phyloP scores from a whole-genome alignment of 768 basidiomycete genomes.

The Boletales sp. region DNA sequence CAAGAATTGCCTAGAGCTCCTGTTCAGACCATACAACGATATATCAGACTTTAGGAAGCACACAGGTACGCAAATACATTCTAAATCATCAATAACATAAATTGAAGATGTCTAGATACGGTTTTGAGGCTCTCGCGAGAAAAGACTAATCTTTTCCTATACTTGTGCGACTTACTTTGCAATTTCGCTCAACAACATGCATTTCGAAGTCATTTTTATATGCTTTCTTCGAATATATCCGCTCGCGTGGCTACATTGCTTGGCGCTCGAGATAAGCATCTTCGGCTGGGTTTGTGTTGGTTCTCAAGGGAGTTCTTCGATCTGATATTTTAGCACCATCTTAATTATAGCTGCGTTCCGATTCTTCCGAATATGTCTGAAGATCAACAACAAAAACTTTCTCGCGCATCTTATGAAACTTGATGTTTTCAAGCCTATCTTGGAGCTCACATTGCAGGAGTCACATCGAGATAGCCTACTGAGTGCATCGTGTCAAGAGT shows the following conservation, averaged over 20 bases:
- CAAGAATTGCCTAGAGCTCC: constrained; percentile 69
- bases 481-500: constrained; percentile 93
- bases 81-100: neutral
- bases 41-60: constrained; percentile 64
- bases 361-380: constrained; percentile 83
- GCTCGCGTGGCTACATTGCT: constrained; percentile 73
- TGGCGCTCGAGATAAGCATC: constrained; percentile 83
- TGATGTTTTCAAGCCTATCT: constrained; percentile 77
- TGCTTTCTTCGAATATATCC: constrained; percentile 78
- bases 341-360: constrained; percentile 74
- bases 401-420: constrained; percentile 76
- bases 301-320: neutral
- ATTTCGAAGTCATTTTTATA: constrained; percentile 88
- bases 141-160: constrained; percentile 78
- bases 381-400: constrained; percentile 75
- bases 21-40: constrained; percentile 76
- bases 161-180: constrained; percentile 88
- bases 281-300: constrained; percentile 73
- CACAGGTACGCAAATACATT: constrained; percentile 32
- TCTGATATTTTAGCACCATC: constrained; percentile 9
- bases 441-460: constrained; percentile 82
- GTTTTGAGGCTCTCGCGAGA: constrained; percentile 61
- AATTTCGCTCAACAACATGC: constrained; percentile 86
- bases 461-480: constrained; percentile 87
- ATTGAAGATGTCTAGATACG: constrained; percentile 38